Evolutionary conservation across 2,329 filamentous ascomycete species (phyloP).

Genomic region (Monilinia aucupariae): DNA sequence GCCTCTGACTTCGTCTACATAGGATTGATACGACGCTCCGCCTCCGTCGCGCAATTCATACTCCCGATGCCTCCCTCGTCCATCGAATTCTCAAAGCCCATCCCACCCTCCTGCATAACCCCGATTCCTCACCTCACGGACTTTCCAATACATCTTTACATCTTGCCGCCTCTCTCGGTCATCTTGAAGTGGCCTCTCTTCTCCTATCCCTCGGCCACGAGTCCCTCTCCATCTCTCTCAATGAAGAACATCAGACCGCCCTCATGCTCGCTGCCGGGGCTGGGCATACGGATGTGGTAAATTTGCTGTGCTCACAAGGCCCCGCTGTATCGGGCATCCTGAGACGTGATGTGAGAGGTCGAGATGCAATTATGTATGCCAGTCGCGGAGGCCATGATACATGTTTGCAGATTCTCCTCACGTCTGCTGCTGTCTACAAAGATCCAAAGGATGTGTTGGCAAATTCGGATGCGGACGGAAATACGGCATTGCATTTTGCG

Average conservation of each 20-base stretch:
- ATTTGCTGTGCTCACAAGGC: slow-evolving; percentile 61
- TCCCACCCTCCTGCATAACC: slow-evolving; percentile 68
- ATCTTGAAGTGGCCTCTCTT: slow-evolving; percentile 64
- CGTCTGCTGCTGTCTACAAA: slow-evolving; percentile 44
- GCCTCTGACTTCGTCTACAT: neutral
- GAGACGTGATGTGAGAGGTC: slow-evolving; percentile 60
- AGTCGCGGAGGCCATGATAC: slow-evolving; percentile 57
- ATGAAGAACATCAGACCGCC: slow-evolving; percentile 74
- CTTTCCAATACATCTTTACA: slow-evolving; percentile 82
- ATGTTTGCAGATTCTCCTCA: slow-evolving; percentile 58
- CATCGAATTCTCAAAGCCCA: slow-evolving; percentile 70
- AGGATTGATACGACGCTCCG: slow-evolving; percentile 76
- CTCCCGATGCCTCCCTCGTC: slow-evolving; percentile 65
- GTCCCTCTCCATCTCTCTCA: slow-evolving; percentile 60
- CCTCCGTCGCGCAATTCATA: slow-evolving; percentile 75
- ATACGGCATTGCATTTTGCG: slow-evolving; percentile 82
- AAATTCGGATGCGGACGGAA: slow-evolving; percentile 64
- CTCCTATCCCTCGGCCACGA: slow-evolving; percentile 68
- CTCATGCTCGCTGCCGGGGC: slow-evolving; percentile 69
- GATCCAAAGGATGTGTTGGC: slow-evolving; percentile 37
- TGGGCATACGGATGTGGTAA: slow-evolving; percentile 68
- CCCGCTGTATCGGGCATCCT: slow-evolving; percentile 38
- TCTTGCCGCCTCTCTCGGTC: slow-evolving; percentile 69
- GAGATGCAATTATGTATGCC: slow-evolving; percentile 68
- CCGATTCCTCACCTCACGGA: slow-evolving; percentile 57